A percentile compares a stretch with the other conserved stretches of the same genome.
Conservation (phyloP, 169 alveolate genomes). For the Cryptosporidium xiaoi region DNA sequence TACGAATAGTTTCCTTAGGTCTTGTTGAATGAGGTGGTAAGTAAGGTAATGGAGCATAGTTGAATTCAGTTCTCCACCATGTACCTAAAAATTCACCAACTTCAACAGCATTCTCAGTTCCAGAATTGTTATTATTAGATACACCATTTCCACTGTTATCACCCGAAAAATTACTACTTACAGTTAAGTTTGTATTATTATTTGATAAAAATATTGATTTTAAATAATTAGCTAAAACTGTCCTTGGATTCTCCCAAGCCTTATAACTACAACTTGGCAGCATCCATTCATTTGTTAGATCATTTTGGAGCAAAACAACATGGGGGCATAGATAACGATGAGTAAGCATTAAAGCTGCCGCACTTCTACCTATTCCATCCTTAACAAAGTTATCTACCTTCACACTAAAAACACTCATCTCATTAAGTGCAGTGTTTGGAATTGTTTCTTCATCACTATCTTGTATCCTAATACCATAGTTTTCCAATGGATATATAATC, state of each 20-base stretch:
- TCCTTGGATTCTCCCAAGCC: conserved; percentile 81
- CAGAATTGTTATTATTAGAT: conserved; percentile 17
- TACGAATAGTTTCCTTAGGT: conserved; percentile 78
- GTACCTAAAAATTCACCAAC: conserved; percentile 81
- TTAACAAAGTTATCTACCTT: conserved; percentile 68
- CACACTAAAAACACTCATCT: conserved; percentile 64
- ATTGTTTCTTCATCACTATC: conserved; percentile 9
- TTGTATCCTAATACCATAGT: conserved; percentile 64
- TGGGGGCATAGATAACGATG: conserved; percentile 79
- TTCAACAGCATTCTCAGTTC: conserved; percentile 66
- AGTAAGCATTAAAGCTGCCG: conserved; percentile 77
- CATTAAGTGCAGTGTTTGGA: neutral
- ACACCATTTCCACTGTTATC: neutral
- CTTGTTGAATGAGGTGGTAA: conserved; percentile 82
- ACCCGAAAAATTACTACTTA: neutral
- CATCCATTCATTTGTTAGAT: conserved; percentile 75
- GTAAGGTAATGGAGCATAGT: conserved; percentile 78
- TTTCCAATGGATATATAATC: conserved; percentile 62
- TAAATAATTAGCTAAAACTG: conserved; percentile 75
- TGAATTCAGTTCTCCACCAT: conserved; percentile 81
- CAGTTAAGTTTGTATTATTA: neutral
- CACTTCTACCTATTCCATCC: conserved; percentile 79
- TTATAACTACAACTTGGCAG: conserved; percentile 76
- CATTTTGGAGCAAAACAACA: conserved; percentile 76
- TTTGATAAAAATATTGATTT: conserved; percentile 45